phyloP scores from a whole-genome alignment of 2,329 filamentous ascomycete species.

The Alternaria sp. region DNA sequence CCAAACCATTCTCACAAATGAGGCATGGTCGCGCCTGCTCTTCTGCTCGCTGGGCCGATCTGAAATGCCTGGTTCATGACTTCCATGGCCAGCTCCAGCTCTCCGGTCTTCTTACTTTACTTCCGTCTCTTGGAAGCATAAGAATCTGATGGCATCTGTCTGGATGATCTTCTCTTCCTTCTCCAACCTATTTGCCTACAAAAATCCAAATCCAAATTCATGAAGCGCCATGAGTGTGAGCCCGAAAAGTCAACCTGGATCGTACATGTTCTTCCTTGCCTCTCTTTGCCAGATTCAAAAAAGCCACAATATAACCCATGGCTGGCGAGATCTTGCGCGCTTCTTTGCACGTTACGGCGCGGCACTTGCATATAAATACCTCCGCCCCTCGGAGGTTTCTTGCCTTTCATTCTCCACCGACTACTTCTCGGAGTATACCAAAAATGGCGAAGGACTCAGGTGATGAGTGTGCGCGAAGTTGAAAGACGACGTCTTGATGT shows the following conservation, averaged over 20 bases:
- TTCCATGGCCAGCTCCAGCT: neutral
- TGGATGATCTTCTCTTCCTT: neutral
- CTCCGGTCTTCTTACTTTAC: neutral
- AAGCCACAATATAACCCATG: no score
- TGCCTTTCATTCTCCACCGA: neutral
- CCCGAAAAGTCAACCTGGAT: neutral
- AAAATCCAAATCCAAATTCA: neutral
- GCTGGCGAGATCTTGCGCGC: neutral
- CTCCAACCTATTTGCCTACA: neutral
- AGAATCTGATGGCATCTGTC: neutral
- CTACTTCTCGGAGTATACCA: neutral
- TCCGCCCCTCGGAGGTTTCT: rapidly evolving
- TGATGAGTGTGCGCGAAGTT: neutral
- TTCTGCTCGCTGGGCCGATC: no score
- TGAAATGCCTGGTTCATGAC: rapidly evolving
- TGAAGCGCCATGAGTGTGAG: neutral
- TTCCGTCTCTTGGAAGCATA: rapidly evolving
- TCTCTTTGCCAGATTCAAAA: no score
- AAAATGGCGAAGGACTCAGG: rapidly evolving
- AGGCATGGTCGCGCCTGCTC: neutral
- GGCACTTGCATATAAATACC: neutral
- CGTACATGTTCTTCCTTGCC: rapidly evolving
- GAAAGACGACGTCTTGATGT: rapidly evolving
- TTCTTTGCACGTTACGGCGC: neutral
- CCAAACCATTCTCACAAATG: no score